These are phyloP conservation scores for Phaffia tasmanica DNA, from an alignment of 768 basidiomycete species.

Conservation along the genomic window DNA sequence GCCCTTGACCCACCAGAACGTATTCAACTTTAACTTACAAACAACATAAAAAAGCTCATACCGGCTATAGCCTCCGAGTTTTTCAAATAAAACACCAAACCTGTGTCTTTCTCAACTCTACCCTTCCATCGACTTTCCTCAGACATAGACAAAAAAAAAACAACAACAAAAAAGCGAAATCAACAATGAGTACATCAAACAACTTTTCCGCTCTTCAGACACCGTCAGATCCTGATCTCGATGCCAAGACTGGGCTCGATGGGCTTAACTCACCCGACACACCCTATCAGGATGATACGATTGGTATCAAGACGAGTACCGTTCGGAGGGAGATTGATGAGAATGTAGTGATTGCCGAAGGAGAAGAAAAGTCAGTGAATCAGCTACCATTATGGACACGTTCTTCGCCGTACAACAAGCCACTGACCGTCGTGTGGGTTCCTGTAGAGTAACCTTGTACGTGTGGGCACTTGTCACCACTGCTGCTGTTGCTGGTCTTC, in stretches of 20 bases:
- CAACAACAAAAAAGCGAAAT: neutral
- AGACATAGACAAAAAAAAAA: neutral
- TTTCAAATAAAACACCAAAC: neutral
- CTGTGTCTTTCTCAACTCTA: neutral
- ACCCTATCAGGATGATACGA: neutral
- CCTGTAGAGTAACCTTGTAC: conserved; percentile 50
- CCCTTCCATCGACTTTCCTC: neutral
- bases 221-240: neutral
- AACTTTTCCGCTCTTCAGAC: conserved; percentile 7
- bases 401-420: neutral
- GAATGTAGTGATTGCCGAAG: conserved; percentile 30
- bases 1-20: neutral
- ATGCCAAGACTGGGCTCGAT: neutral
- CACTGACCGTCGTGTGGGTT: neutral
- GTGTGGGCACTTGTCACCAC: conserved; percentile 66
- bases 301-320: conserved; percentile 1
- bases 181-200: neutral
- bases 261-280: neutral
- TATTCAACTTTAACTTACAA: neutral
- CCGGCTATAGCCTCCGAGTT: neutral
- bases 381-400: neutral
- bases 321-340: conserved; percentile 29
- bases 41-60: neutral
- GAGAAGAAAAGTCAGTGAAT: conserved; percentile 33
- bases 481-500: conserved; percentile 62